Evolutionary conservation across 345 rosid genomes (phyloP).

Genomic region (Rhizophora mangle): DNA sequence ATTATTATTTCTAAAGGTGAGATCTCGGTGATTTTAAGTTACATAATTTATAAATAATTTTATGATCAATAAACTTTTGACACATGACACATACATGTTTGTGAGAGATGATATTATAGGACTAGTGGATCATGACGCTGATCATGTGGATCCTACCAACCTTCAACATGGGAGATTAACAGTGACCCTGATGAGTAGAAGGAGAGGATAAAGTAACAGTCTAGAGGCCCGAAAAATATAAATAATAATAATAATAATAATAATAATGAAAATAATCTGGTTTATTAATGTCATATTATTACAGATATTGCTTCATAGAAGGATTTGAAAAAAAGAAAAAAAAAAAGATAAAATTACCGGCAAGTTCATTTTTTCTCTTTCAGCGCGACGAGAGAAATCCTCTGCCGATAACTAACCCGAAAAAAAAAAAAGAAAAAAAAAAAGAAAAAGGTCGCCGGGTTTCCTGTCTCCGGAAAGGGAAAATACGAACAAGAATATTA

Average conservation of each 20-base stretch:
- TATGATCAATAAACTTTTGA: too few species aligned
- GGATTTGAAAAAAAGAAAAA: background rate
- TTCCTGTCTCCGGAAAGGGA: constrained; percentile 23
- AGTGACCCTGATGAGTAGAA: constrained; percentile 2
- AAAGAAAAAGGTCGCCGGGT: constrained; percentile 34
- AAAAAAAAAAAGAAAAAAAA: background rate
- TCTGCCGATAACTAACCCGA: constrained; percentile 38
- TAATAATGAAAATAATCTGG: constrained; percentile 4
- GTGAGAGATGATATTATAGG: too few species aligned
- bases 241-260: background rate
- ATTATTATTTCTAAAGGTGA: too few species aligned
- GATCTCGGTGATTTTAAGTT: too few species aligned
- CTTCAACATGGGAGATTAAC: constrained; percentile 33
- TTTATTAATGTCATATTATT: constrained; percentile 25
- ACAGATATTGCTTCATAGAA: background rate
- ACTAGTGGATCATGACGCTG: background rate
- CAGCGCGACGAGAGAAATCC: constrained; percentile 45
- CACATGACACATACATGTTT: too few species aligned
- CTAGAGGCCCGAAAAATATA: background rate
- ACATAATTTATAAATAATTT: too few species aligned
- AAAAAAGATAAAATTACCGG: constrained; percentile 26
- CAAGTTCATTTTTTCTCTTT: constrained; percentile 54
- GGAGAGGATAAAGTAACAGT: background rate
- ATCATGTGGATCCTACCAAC: constrained; percentile 34
- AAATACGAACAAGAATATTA: constrained; percentile 7